These are phyloP conservation scores for Gynostemma pentaphyllum DNA, from an alignment of 306 rosid species.

Conservation along the genomic window DNA sequence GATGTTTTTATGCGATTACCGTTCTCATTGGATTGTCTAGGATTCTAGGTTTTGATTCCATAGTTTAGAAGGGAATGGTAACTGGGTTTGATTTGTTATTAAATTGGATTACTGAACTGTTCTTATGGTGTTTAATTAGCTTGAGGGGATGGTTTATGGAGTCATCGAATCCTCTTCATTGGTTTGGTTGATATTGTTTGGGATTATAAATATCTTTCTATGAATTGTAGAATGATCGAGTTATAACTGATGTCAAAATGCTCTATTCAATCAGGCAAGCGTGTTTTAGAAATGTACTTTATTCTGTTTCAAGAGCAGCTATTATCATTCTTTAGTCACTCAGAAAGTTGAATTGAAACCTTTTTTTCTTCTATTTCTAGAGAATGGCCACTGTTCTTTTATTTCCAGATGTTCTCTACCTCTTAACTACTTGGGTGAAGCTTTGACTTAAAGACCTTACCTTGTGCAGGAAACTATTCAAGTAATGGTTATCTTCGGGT, in stretches of 20 bases:
- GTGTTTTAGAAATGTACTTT: neutral
- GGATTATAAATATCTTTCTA: neutral
- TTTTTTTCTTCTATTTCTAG: neutral
- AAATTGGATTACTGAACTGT: neutral
- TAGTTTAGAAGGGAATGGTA: neutral
- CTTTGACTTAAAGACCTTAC: constrained; percentile 10
- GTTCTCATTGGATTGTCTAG: neutral
- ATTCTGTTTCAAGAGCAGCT: neutral
- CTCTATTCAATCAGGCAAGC: neutral
- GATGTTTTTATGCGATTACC: neutral
- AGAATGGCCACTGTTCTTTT: neutral
- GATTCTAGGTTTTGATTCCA: neutral
- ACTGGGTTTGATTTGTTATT: neutral
- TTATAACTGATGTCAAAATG: neutral
- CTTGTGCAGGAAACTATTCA: constrained; percentile 76
- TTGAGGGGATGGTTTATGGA: neutral
- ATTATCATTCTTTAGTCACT: neutral
- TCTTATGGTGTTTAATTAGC: neutral
- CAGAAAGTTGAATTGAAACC: neutral
- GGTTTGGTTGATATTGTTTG: neutral
- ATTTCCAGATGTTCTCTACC: neutral
- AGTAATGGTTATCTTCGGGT: constrained; percentile 96
- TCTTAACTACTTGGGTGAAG: neutral
- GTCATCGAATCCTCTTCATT: neutral
- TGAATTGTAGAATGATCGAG: neutral